Evolutionary conservation across 371 early-diverging fungal genomes (phyloP).

Genomic region (Lichtheimia ornata): DNA sequence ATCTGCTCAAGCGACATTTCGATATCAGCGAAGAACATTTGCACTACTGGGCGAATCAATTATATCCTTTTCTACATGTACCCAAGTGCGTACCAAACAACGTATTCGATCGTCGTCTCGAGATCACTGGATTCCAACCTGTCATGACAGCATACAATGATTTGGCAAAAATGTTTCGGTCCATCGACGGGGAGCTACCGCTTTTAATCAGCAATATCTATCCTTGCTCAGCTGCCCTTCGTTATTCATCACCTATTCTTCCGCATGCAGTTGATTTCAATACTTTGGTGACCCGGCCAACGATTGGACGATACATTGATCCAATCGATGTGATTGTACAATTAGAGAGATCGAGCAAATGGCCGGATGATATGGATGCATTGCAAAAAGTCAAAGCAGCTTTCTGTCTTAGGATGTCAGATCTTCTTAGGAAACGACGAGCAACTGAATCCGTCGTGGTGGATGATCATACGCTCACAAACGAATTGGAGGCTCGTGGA

Average conservation of each 20-base stretch:
- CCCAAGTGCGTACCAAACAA: slow-evolving; percentile 49
- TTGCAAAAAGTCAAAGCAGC: slow-evolving; percentile 91
- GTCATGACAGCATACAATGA: slow-evolving; percentile 70
- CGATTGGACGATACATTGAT: slow-evolving; percentile 65
- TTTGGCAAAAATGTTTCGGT: slow-evolving; percentile 69
- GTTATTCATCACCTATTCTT: slow-evolving; percentile 75
- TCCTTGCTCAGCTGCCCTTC: slow-evolving; percentile 66
- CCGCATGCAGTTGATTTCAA: slow-evolving; percentile 74
- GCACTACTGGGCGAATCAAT: slow-evolving; percentile 72
- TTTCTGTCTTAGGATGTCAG: slow-evolving; percentile 72
- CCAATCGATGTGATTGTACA: slow-evolving; percentile 81
- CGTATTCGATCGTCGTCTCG: slow-evolving; percentile 51
- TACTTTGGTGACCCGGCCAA: slow-evolving; percentile 42
- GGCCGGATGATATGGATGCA: slow-evolving; percentile 89
- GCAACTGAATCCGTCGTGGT: slow-evolving; percentile 55
- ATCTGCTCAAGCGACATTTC: slow-evolving; percentile 76
- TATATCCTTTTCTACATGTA: slow-evolving; percentile 58
- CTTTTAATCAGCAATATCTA: slow-evolving; percentile 73
- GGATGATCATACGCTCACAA: slow-evolving; percentile 43
- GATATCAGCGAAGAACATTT: slow-evolving; percentile 46
- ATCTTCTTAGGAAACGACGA: slow-evolving; percentile 43
- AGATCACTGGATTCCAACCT: slow-evolving; percentile 66
- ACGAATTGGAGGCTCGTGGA: slow-evolving; percentile 52
- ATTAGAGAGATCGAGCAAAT: slow-evolving; percentile 81
- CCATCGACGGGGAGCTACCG: slow-evolving; percentile 73